Evolutionary conservation across 1,284 basidiomycete species (phyloP).

Genomic region (Xanthoconium separans): DNA sequence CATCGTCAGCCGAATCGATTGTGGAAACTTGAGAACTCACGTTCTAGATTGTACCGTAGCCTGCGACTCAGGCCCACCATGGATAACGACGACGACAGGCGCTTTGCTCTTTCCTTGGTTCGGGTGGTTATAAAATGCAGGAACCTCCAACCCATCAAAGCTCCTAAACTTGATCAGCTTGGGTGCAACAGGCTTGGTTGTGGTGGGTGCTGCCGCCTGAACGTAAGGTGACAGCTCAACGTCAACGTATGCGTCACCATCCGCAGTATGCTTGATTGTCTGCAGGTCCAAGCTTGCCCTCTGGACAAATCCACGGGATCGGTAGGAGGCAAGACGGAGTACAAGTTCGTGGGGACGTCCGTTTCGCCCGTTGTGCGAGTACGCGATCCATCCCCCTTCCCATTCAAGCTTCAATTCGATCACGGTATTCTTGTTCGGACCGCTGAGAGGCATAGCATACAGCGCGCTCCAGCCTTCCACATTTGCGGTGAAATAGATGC

Average conservation of each 20-base stretch:
- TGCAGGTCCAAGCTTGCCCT: constrained; percentile 25
- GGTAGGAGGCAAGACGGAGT: constrained; percentile 31
- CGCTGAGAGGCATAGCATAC: constrained; percentile 34
- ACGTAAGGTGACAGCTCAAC: constrained; percentile 24
- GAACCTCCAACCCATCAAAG: constrained; percentile 37
- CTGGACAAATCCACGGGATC: constrained; percentile 26
- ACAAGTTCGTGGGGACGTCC: constrained; percentile 31
- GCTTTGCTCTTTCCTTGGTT: constrained; percentile 17
- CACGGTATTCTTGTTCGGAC: constrained; percentile 26
- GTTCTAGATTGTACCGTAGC: constrained; percentile 33
- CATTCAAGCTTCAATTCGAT: constrained; percentile 32
- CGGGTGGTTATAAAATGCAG: constrained; percentile 39
- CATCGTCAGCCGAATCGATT: constrained; percentile 4
- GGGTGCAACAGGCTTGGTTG: constrained; percentile 26
- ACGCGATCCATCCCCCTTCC: constrained; percentile 32
- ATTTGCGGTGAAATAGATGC: constrained; percentile 35
- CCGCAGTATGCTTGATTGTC: constrained; percentile 7
- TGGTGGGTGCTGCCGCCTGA: constrained; percentile 31
- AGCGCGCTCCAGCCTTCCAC: constrained; percentile 37
- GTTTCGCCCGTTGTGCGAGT: constrained; percentile 31
- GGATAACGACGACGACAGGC: constrained; percentile 35
- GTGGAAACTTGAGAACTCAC: constrained; percentile 19
- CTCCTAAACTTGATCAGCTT: constrained; percentile 36
- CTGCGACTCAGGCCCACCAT: constrained; percentile 38
- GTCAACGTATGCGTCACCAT: constrained; percentile 22